Conservation (phyloP, 2,329 filamentous ascomycete species). For the Colletotrichum theobromicola region DNA sequence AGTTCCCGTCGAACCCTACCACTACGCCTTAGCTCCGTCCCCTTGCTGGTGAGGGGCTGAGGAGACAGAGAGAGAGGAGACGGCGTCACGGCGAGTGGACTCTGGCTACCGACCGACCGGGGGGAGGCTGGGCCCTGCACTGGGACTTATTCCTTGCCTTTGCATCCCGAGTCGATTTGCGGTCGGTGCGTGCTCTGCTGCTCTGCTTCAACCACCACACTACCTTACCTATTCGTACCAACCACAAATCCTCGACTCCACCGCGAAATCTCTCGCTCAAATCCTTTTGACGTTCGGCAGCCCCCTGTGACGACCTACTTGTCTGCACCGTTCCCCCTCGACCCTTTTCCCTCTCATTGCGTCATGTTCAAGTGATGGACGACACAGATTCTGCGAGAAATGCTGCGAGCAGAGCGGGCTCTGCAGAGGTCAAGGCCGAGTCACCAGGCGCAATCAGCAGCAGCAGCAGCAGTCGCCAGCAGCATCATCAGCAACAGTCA, state of each 20-base stretch:
- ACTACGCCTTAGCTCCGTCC: not conserved
- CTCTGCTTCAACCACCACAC: not conserved
- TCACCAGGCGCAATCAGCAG: conserved; percentile 15
- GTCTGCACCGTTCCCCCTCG: not conserved
- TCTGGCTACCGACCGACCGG: conserved; percentile 3
- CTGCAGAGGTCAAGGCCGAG: conserved; percentile 22
- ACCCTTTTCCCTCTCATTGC: conserved; percentile 1
- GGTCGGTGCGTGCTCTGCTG: not conserved
- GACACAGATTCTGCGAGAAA: conserved; percentile 22
- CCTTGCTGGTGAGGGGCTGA: conserved; percentile 16
- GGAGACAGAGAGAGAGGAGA: not conserved
- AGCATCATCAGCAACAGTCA: conserved; percentile 9
- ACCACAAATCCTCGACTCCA: conserved; percentile 7
- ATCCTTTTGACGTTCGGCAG: conserved; percentile 12
- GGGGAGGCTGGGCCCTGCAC: not conserved
- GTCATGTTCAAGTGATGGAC: conserved; percentile 20
- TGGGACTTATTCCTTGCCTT: not conserved
- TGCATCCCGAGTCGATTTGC: not conserved
- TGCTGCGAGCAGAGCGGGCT: conserved; percentile 21
- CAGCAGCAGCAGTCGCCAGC: not conserved
- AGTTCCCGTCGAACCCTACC: not conserved
- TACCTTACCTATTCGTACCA: not conserved
- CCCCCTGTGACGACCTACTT: conserved; percentile 10
- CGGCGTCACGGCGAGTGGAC: not conserved
- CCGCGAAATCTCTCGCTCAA: conserved; percentile 21